phyloP scores from a whole-genome alignment of 1,139 yeast genomes.

The Saccharomyces pastorianus region DNA sequence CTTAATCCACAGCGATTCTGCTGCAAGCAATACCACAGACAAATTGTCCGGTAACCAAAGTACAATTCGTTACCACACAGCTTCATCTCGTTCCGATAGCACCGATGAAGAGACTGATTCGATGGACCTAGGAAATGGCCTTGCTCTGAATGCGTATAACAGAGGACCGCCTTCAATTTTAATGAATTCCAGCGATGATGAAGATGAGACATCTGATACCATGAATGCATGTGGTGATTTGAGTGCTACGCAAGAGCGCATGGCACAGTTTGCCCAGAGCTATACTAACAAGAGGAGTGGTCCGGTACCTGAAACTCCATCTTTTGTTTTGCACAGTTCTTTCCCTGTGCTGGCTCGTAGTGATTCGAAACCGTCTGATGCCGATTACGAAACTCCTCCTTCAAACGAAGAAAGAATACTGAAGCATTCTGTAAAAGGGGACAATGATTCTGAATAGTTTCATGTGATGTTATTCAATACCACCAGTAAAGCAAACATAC shows the following conservation, averaged over 20 bases:
- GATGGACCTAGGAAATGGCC: conserved; percentile 31
- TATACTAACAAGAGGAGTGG: conserved; percentile 7
- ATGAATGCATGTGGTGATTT: conserved; percentile 11
- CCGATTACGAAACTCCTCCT: too few relatives aligned
- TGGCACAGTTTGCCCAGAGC: conserved; percentile 24
- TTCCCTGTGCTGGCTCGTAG: neutral
- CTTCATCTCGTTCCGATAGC: neutral
- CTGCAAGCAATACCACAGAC: neutral
- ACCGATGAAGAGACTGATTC: conserved; percentile 10
- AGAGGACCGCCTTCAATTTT: conserved; percentile 30
- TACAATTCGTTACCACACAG: neutral
- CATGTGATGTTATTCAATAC: too few relatives aligned
- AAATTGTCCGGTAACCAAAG: neutral
- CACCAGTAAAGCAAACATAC: too few relatives aligned
- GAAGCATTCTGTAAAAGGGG: too few relatives aligned
- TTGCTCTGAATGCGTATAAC: conserved; percentile 24
- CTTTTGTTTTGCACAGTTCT: neutral
- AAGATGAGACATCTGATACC: conserved; percentile 10
- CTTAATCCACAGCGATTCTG: conserved; percentile 16
- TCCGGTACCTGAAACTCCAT: neutral
- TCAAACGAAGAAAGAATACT: too few relatives aligned
- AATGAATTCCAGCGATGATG: conserved; percentile 20
- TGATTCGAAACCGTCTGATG: neutral
- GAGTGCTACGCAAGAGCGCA: conserved; percentile 21
- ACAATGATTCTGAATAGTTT: too few relatives aligned